Evolutionary conservation across 345 rosid species (phyloP).

Genomic region (Syzygium oleosum): DNA sequence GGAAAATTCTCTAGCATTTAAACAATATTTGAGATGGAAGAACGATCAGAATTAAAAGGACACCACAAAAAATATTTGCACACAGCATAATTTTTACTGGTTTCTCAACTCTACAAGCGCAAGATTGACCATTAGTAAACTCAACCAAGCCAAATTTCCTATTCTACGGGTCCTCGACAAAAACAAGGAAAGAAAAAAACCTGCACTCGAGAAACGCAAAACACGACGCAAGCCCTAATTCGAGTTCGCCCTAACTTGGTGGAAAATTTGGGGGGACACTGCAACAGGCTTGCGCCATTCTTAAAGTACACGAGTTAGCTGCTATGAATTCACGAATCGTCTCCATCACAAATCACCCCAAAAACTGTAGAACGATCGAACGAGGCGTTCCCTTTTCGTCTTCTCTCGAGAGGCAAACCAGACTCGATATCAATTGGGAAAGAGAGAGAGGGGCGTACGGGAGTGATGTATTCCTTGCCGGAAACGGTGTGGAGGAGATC

Average conservation of each 20-base stretch:
- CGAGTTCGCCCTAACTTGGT: neutral
- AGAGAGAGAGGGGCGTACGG: conserved; percentile 24
- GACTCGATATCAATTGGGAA: neutral
- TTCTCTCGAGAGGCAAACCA: neutral
- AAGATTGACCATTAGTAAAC: neutral
- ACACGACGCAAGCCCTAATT: neutral
- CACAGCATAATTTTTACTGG: neutral
- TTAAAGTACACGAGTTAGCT: neutral
- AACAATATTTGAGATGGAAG: neutral
- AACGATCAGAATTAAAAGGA: neutral
- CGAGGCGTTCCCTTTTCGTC: neutral
- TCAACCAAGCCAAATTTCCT: neutral
- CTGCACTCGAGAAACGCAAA: neutral
- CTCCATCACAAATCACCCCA: neutral
- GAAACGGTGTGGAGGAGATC: conserved; percentile 96
- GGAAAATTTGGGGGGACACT: neutral
- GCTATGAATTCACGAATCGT: neutral
- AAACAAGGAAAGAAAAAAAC: neutral
- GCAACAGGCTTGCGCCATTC: neutral
- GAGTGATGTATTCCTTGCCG: conserved; percentile 94
- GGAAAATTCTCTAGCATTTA: neutral
- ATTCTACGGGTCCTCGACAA: neutral
- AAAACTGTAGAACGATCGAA: neutral
- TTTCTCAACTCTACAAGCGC: neutral
- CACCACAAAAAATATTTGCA: neutral